phyloP scores from a whole-genome alignment of 1,284 basidiomycete species.

The Leccinum ponderosum region DNA sequence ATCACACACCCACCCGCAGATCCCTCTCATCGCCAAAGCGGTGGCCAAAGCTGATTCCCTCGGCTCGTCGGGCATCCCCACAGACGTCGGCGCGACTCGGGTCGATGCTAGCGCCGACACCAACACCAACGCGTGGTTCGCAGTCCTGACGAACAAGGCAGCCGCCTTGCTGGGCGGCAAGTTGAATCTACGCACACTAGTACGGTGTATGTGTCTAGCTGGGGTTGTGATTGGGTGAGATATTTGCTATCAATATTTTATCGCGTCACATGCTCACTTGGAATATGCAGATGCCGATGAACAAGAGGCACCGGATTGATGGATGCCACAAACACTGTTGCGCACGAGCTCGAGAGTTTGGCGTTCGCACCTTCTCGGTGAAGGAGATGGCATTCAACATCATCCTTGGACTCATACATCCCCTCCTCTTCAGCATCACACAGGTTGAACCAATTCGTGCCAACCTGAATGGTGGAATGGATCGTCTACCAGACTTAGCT shows the following conservation, averaged over 20 bases:
- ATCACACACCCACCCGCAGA: conserved; percentile 1
- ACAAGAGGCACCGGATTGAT: conserved; percentile 79
- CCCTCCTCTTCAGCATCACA: conserved; percentile 98
- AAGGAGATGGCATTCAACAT: conserved; percentile 99
- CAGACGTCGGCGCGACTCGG: conserved; percentile 19
- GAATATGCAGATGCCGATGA: conserved; percentile 56
- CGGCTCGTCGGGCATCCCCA: conserved; percentile 20
- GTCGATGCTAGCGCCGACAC: conserved; percentile 14
- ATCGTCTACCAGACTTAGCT: conserved; percentile 92
- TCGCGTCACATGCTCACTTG: conserved; percentile 13
- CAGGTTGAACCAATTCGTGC: conserved; percentile 99
- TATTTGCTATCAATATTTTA: conserved; percentile 3
- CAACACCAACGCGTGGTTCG: conserved; percentile 14
- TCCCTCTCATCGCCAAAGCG: conserved; percentile 21
- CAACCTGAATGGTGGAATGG: conserved; percentile 97
- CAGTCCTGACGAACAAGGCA: conserved; percentile 27
- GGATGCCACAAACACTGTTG: conserved; percentile 91
- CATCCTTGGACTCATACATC: conserved; percentile 95
- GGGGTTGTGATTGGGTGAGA: conserved; percentile 94
- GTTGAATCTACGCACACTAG: not conserved
- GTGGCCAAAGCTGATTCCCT: conserved; percentile 31
- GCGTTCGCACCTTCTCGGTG: conserved; percentile 96
- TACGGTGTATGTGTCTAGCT: conserved; percentile 72
- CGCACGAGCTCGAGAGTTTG: conserved; percentile 91
- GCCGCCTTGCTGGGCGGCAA: conserved; percentile 18